These are phyloP conservation scores for Neofusicoccum kwambonambiense DNA, from an alignment of 2,329 filamentous ascomycete genomes.

Conservation along the genomic window DNA sequence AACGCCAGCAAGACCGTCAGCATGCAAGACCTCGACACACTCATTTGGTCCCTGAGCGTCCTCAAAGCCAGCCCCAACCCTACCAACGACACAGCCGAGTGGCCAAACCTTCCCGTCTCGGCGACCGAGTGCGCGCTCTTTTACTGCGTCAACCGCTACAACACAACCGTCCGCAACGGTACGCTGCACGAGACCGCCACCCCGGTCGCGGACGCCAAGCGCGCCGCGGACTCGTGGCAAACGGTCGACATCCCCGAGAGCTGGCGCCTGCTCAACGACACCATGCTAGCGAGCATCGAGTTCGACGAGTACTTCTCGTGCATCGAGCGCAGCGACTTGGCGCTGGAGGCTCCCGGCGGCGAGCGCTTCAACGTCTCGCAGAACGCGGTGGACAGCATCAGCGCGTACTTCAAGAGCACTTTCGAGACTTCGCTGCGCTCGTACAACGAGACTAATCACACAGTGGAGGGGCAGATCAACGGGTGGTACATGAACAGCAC, in stretches of 20 bases:
- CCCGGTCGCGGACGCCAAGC: background rate
- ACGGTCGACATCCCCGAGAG: background rate
- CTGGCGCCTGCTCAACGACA: background rate
- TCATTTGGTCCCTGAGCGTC: constrained; percentile 15
- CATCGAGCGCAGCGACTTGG: background rate
- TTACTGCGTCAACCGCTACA: constrained; percentile 21
- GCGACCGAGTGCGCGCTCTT: constrained; percentile 20
- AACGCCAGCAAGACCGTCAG: background rate
- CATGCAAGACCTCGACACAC: constrained; percentile 9
- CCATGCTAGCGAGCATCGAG: background rate
- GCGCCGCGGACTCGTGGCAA: background rate
- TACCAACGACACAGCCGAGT: background rate
- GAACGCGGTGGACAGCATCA: constrained; percentile 10
- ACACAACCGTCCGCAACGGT: constrained; percentile 8
- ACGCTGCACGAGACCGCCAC: background rate
- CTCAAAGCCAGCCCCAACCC: background rate
- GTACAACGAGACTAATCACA: background rate
- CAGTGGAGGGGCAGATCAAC: background rate
- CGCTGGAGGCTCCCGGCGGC: background rate
- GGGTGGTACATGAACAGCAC: constrained; percentile 13
- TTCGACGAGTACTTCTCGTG: constrained; percentile 16
- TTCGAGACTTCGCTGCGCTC: background rate
- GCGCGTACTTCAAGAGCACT: constrained; percentile 12
- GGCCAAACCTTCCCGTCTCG: constrained; percentile 12
- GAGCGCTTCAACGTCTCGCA: constrained; percentile 20